phyloP scores from a whole-genome alignment of 2,329 filamentous ascomycete species.

The Myrmaecium sp. region DNA sequence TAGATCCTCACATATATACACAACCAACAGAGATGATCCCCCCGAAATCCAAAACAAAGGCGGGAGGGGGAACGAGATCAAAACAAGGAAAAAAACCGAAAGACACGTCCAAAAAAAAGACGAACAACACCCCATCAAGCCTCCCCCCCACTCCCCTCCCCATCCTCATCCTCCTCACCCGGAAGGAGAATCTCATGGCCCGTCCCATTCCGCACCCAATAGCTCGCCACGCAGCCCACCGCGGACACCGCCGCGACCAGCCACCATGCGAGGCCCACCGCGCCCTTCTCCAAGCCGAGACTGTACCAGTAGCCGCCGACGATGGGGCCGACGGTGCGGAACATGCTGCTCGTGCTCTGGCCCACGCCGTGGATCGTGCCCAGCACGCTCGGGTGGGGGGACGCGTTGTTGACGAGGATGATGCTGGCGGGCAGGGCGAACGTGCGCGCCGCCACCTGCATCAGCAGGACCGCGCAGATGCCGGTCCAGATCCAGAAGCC shows the following conservation, averaged over 20 bases:
- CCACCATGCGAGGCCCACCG: constrained; percentile 43
- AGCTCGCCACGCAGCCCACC: constrained; percentile 39
- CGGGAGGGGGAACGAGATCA: no score
- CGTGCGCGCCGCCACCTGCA: constrained; percentile 59
- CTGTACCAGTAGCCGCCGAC: constrained; percentile 38
- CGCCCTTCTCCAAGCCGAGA: constrained; percentile 33
- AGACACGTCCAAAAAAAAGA: no score
- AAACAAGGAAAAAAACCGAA: no score
- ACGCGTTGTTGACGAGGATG: constrained; percentile 42
- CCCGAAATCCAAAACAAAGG: no score
- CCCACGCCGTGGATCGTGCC: constrained; percentile 43
- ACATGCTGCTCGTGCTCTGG: constrained; percentile 36
- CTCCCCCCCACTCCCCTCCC: no score
- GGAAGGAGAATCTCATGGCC: constrained; percentile 5
- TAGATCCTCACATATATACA: no score
- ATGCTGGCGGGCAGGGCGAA: constrained; percentile 43
- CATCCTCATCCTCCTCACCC: constrained; percentile 4
- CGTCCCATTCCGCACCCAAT: constrained; percentile 46
- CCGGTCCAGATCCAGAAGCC: constrained; percentile 46
- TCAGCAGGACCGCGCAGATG: constrained; percentile 43
- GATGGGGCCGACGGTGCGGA: constrained; percentile 39
- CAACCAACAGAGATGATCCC: no score
- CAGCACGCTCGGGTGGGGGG: constrained; percentile 36
- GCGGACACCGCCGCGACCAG: constrained; percentile 35
- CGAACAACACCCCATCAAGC: no score